These are phyloP conservation scores for Huntiella abstrusa DNA, from an alignment of 2,329 filamentous ascomycete genomes.

Conservation along the genomic window DNA sequence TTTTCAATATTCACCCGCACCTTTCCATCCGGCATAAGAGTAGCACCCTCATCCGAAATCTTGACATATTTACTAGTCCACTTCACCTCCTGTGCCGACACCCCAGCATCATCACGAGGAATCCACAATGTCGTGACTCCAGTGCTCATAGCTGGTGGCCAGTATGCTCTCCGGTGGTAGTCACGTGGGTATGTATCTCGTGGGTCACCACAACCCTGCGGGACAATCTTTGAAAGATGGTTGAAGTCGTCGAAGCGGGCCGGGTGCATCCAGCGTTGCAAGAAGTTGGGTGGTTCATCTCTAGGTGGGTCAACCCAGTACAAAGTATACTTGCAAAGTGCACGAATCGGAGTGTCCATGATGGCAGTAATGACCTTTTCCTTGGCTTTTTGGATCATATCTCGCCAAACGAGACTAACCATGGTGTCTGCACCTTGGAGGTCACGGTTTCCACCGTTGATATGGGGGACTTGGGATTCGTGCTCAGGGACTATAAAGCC, in stretches of 20 bases:
- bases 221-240: constrained; percentile 21
- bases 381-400: constrained; percentile 17
- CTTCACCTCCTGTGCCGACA: constrained; percentile 51
- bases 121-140: constrained; percentile 54
- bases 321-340: constrained; percentile 13
- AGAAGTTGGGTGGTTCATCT: constrained; percentile 25
- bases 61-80: constrained; percentile 47
- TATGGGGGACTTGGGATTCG: constrained; percentile 9
- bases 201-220: constrained; percentile 13
- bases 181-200: constrained; percentile 29
- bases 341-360: constrained; percentile 15
- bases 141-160: constrained; percentile 47
- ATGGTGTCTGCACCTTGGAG: constrained; percentile 23
- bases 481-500: constrained; percentile 14
- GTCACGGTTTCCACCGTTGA: constrained; percentile 16
- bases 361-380: constrained; percentile 13
- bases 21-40: constrained; percentile 30
- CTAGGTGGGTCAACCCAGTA: constrained; percentile 15
- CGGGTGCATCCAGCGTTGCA: constrained; percentile 56
- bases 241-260: constrained; percentile 59
- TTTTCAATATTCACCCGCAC: constrained; percentile 20
- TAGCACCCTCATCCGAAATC: constrained; percentile 55
- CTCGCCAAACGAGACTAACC: constrained; percentile 15
- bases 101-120: constrained; percentile 48
- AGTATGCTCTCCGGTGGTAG: constrained; percentile 48